Percentiles rank a stretch among this genome's conserved stretches.
These are phyloP conservation scores for Sabuloglossum arenarium DNA, from an alignment of 495 filamentous ascomycete genomes.

Conservation along the genomic window DNA sequence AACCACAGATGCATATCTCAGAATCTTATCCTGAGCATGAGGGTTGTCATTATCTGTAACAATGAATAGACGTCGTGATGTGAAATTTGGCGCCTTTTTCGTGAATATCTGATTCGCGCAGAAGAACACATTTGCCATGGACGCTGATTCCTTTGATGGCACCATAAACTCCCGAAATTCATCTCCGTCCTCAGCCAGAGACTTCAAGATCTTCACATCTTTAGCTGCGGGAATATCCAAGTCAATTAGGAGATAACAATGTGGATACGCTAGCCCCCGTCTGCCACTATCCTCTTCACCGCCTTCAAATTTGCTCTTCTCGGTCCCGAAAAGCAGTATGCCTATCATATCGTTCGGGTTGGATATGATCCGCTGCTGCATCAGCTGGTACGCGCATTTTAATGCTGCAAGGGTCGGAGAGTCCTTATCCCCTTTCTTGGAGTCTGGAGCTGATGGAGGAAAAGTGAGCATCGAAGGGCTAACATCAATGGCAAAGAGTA, in stretches of 20 bases:
- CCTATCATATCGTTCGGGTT: conserved; percentile 97
- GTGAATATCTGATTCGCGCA: conserved; percentile 95
- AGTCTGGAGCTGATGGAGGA: conserved; percentile 33
- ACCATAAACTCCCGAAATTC: conserved; percentile 39
- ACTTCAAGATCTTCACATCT: conserved; percentile 63
- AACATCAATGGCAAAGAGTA: conserved; percentile 90
- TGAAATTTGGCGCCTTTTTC: conserved; percentile 83
- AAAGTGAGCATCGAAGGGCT: conserved; percentile 69
- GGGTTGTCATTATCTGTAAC: conserved; percentile 92
- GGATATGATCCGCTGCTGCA: conserved; percentile 95
- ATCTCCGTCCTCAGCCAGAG: conserved; percentile 53
- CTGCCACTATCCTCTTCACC: conserved; percentile 36
- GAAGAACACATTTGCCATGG: conserved; percentile 83
- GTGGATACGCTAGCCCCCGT: conserved; percentile 50
- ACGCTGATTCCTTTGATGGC: conserved; percentile 44
- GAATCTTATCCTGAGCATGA: conserved; percentile 44
- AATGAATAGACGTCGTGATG: conserved; percentile 78
- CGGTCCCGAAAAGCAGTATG: conserved; percentile 79
- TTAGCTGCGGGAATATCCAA: conserved; percentile 70
- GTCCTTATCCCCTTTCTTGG: conserved; percentile 53
- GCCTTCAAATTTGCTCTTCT: conserved; percentile 61
- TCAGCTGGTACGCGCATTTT: conserved; percentile 84
- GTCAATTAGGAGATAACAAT: conserved; percentile 84
- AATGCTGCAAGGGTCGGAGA: conserved; percentile 61
- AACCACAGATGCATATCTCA: conserved; percentile 56